Evolutionary conservation across 371 early-diverging fungal species (phyloP), one percentile per base, ranked within the genome.

Genomic region (Pancytospora philotis): DNA sequence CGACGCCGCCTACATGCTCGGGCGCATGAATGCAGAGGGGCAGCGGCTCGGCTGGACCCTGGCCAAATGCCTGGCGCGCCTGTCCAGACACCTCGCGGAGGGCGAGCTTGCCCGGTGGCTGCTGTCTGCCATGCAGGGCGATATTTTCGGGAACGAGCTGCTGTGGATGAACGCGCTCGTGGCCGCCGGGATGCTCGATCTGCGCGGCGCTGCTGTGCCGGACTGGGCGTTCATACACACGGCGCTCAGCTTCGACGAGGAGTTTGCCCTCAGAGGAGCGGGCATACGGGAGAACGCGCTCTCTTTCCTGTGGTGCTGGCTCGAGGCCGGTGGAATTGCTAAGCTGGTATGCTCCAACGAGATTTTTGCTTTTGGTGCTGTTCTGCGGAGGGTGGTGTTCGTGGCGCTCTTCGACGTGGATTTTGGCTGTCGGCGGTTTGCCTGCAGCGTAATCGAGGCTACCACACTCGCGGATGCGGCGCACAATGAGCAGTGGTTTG

Each of bases 111-210:
- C 37, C 32, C 32, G 35, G 0, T 31, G 59, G 32, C 32, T 63
- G 0, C 41, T 35, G 34, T 16, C 37, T 38, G 19, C 35, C 1
- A 51, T 51, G 4, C 28, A 31, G 32, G 8, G 36, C 8, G 59
- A 41, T 19, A 68, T 73, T 45, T 68, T 68, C 62, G 68, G 61
- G 1, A 68, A 73, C 34, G 74, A 73, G 36, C 51, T 30, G 49
- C 30, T 56, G 2, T 73, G 69, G 69, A 73, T 73, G 45, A 73
- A 73, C 50, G 8, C 41, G 3, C 28, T 60, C 39, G 19, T 8
- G 6, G 19, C 6, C 25, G 55, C 16, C 16, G 16, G 32, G n/a
- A 8, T 69, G 34, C 32, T 39, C 30, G 53, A 70, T 56, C n/a
- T n/a, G n/a, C n/a, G n/a, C n/a, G n/a, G n/a, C n/a, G n/a, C n/a